Evolutionary conservation across 345 rosid species (phyloP).

Genomic region (Camelina hispida): DNA sequence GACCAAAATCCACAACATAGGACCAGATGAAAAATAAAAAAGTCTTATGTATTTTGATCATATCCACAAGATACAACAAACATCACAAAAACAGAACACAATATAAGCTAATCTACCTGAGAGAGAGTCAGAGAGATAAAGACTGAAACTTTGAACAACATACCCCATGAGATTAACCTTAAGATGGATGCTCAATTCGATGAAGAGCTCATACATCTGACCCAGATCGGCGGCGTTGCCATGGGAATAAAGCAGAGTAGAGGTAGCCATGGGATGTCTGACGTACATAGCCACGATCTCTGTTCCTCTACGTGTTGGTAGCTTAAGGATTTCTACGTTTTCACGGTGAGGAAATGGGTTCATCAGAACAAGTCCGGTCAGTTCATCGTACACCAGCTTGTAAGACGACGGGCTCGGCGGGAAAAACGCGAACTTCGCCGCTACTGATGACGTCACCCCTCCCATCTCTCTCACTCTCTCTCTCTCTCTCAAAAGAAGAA

Average conservation of each 20-base stretch:
- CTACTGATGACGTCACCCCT: conserved; percentile 95
- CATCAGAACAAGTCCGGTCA: conserved; percentile 79
- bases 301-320: conserved; percentile 76
- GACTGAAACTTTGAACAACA: conserved; percentile 16
- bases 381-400: conserved; percentile 68
- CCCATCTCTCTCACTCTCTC: conserved; percentile 59
- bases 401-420: conserved; percentile 97
- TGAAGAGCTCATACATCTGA: conserved; percentile 99
- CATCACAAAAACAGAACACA: conserved; percentile 27
- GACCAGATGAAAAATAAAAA: background rate
- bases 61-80: conserved; percentile 14
- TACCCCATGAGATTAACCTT: conserved; percentile 98
- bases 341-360: conserved; percentile 92
- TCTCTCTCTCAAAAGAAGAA: conserved; percentile 15
- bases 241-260: conserved; percentile 92
- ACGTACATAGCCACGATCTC: conserved; percentile 87
- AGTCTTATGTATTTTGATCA: conserved; percentile 6
- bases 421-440: conserved; percentile 96
- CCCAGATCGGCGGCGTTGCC: conserved; percentile 99
- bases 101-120: too few relatives aligned
- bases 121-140: background rate
- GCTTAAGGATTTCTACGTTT: conserved; percentile 82
- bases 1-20: background rate
- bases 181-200: conserved; percentile 88
- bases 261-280: conserved; percentile 85